Base-by-base conservation (phyloP, 768 basidiomycete genomes). In the Kwoniella botswanensis region DNA sequence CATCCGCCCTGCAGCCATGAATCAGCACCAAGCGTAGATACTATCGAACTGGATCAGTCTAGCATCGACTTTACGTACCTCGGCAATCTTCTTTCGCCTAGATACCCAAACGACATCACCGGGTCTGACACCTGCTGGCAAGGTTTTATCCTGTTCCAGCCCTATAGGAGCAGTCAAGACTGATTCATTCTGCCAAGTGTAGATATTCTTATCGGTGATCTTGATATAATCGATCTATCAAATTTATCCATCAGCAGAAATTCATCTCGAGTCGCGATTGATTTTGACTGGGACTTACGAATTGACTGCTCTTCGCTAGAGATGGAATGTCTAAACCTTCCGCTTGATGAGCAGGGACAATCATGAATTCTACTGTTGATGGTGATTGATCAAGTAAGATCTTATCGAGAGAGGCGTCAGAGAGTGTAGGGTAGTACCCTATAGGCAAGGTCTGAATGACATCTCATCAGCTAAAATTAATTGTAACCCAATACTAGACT, bases 1-100 rank as follows among this genome's bases (percentile, higher is more conserved):
- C 92, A 93, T 64, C 92, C 93, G 75, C 94, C 93, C 93, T 96
- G 82, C 56, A 69, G 71, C 18, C 42, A 52, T 66, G 21, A 65
- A 18, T 24, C 12, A 35, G 17, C 15, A 22, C 61, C 65, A 69
- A 63, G 60, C 58, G 26, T 26, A 11, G 15, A 42, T 26, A 17
- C 12, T 4, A 22, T 22, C 4, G 15, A 26, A 9, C 10, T 24
- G 59, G 0, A 52, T 21, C n/a, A n/a, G 15, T 24, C 15, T 15
- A 43, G 10, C 15, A 17, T 43, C 22, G 24, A 22, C 52, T n/a
- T 22, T 2, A 76, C 79, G 56, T 63, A 79, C 80, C 68, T 84
- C 84, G 5, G 82, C 78, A 22, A 79, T 75, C 69, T 80, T 81
- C 71, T 80, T 79, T 52, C 84, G 58, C 71, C 79, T 74, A 24